Evolutionary conservation across 345 rosid species (phyloP).

Genomic region (Mallotus nudiflorus): DNA sequence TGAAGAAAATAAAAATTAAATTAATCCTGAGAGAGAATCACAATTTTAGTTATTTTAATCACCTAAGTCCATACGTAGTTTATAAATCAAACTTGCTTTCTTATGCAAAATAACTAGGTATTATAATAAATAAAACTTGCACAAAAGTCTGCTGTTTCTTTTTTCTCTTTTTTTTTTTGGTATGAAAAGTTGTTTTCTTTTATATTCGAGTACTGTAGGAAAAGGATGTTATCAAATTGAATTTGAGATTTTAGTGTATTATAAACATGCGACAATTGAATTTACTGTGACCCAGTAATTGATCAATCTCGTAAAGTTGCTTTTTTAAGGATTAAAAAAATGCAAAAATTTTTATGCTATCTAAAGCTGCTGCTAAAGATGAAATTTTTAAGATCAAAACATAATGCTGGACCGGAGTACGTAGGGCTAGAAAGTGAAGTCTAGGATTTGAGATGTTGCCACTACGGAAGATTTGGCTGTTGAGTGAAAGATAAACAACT

Average conservation of each 20-base stretch:
- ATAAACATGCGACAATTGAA: no score
- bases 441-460: not conserved
- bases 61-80: conserved; percentile 19
- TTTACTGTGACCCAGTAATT: no score
- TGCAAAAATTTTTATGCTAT: no score
- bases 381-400: not conserved
- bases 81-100: conserved; percentile 1
- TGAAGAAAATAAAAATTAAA: no score
- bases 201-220: no score
- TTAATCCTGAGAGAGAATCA: conserved; percentile 14
- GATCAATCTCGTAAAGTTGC: no score
- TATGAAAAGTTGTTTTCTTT: not conserved
- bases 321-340: no score
- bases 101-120: conserved; percentile 4
- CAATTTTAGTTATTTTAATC: conserved; percentile 4
- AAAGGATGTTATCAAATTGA: no score
- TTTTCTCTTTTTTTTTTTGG: no score
- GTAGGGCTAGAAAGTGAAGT: not conserved
- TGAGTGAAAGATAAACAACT: no score
- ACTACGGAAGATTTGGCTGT: not conserved
- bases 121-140: not conserved
- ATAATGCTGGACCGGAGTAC: not conserved
- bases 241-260: no score
- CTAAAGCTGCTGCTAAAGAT: not conserved
- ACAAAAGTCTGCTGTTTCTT: no score